These are phyloP conservation scores for Picochlorum sp. DNA, from an alignment of 139 green algal genomes.

Conservation along the genomic window DNA sequence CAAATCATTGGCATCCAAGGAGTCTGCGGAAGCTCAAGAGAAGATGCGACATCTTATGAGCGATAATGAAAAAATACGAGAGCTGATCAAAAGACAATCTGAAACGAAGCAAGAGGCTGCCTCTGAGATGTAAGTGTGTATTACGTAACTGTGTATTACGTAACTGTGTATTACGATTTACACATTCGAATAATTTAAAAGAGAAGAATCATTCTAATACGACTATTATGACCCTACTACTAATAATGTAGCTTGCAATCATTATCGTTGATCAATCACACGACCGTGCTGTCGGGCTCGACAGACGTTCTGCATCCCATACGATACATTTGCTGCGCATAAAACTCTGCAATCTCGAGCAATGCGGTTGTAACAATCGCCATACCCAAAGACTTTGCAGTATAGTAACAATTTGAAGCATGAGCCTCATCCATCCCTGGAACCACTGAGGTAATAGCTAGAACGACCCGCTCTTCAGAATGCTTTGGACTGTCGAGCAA, in stretches of 20 bases:
- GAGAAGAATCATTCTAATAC: too few species aligned
- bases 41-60: too few species aligned
- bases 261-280: too few species aligned
- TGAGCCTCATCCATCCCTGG: not conserved
- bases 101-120: too few species aligned
- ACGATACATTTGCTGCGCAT: slow-evolving; percentile 5
- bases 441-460: slow-evolving; percentile 1
- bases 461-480: not conserved
- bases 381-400: slow-evolving; percentile 1
- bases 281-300: slow-evolving; percentile 10
- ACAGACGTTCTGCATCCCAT: not conserved
- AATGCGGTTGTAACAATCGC: slow-evolving; percentile 3
- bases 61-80: too few species aligned
- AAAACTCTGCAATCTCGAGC: slow-evolving; percentile 8
- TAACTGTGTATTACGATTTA: not conserved
- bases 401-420: slow-evolving; percentile 8
- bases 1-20: too few species aligned
- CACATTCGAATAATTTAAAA: too few species aligned
- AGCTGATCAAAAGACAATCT: too few species aligned
- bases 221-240: too few species aligned
- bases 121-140: too few species aligned
- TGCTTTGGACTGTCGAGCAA: slow-evolving; percentile 5
- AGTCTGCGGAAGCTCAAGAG: too few species aligned
- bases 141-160: not conserved
- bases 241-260: too few species aligned